Base-by-base conservation (phyloP, 179 eudicot species). In the Beta lomatogona region DNA sequence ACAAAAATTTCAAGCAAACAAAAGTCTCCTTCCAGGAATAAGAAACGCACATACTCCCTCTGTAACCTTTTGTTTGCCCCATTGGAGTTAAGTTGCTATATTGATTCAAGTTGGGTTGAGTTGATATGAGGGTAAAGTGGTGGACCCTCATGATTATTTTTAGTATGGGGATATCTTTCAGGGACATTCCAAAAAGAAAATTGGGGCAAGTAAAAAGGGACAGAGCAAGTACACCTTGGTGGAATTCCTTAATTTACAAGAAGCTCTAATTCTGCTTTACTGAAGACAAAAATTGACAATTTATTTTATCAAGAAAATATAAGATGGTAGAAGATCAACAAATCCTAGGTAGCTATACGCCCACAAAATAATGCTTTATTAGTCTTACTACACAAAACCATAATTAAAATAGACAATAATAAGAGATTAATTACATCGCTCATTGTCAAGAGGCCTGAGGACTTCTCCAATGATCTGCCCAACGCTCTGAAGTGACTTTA, bases 401-500 rank as follows among this genome's bases (percentile, higher is more conserved):
- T 60, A 73, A 19, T 53, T 41, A 66, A 68, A n/a, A 44, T 53
- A 75, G 21, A 50, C 59, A 41, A 28, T 46, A 70, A 64, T 16
- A 63, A 75, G 64, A 71, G 57, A 72, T 8, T 8, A 79, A 72
- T 91, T 92, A 97, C 99, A 89, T 82, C 97, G 90, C 79, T 97
- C 99, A 83, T 97, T 92, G 79, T 97, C 99, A 82, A 94, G 91
- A 76, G 99, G 97, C 93, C 99, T 88, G 18, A 97, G 91, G 73
- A 97, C 99, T 89, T 97, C 99, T 53, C 98, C 99, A 21, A 97
- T 97, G 80, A 97, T 94, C 87, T 97, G 98, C 15, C 99, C 99
- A 86, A 97, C 99, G 80, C 99, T 97, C 86, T 97, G 98, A 74
- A 94, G 97, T 4, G 99, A 93, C 91, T 97, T 97, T 76, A 97